phyloP scores from a whole-genome alignment of 78 protist genomes.

The Ministeria vibrans region DNA sequence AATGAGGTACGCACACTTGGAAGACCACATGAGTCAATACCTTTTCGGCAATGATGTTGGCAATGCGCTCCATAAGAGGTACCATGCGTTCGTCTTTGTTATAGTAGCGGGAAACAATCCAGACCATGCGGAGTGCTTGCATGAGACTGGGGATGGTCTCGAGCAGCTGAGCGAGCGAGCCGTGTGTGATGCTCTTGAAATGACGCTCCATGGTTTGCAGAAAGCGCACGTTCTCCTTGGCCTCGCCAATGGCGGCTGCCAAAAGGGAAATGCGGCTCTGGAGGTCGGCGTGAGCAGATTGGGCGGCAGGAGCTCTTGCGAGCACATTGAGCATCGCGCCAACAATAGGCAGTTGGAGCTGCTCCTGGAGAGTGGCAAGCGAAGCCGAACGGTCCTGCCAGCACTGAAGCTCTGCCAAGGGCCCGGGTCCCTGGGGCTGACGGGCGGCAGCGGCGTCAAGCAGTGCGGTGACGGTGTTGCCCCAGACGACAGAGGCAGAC shows the following conservation, averaged over 20 bases:
- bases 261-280: slow-evolving; percentile 22
- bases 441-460: not conserved
- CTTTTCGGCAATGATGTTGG: slow-evolving; percentile 38
- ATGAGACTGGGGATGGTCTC: slow-evolving; percentile 73
- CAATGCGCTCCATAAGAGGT: slow-evolving; percentile 63
- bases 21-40: no score
- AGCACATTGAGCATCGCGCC: slow-evolving; percentile 37
- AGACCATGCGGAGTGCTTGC: slow-evolving; percentile 83
- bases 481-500: slow-evolving; percentile 3
- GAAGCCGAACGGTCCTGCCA: slow-evolving; percentile 56
- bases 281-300: not conserved
- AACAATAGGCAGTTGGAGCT: slow-evolving; percentile 49
- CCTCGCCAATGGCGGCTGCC: slow-evolving; percentile 46
- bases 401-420: slow-evolving; percentile 67
- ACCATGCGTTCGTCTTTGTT: not conserved
- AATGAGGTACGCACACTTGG: no score
- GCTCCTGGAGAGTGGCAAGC: slow-evolving; percentile 59
- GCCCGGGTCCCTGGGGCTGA: slow-evolving; percentile 35
- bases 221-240: slow-evolving; percentile 87
- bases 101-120: slow-evolving; percentile 71
- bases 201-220: slow-evolving; percentile 85
- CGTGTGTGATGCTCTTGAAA: slow-evolving; percentile 54
- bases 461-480: not conserved
- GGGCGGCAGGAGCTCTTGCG: not conserved
- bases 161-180: slow-evolving; percentile 27